Evolutionary conservation across 1,284 basidiomycete genomes (phyloP).

Genomic region (Heterobasidion annosum): DNA sequence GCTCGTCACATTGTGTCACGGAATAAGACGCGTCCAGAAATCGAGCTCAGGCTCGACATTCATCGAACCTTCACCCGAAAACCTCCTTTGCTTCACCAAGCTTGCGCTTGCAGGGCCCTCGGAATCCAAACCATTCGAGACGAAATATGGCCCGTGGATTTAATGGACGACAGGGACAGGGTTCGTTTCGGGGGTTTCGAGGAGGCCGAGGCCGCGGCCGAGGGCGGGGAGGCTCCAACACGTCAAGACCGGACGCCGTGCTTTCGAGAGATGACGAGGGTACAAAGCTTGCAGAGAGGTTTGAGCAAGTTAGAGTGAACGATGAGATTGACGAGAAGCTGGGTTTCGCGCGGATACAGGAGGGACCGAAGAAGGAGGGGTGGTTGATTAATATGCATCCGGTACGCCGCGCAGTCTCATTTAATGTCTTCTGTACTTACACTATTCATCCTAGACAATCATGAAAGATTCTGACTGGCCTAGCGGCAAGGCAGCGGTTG

Average conservation of each 20-base stretch:
- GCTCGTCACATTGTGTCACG: background rate
- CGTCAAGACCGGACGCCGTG: conserved; percentile 3
- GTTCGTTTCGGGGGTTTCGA: conserved; percentile 9
- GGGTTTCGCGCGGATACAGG: conserved; percentile 77
- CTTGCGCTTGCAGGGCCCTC: no score
- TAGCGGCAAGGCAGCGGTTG: conserved; percentile 82
- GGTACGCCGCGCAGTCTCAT: conserved; percentile 34
- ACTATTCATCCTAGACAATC: conserved; percentile 48
- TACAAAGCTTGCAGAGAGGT: conserved; percentile 72
- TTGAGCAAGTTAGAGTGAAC: conserved; percentile 65
- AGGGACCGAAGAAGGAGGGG: conserved; percentile 67
- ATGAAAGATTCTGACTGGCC: conserved; percentile 78
- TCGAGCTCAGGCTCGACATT: no score
- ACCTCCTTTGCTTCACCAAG: no score
- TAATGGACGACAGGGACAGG: conserved; percentile 7
- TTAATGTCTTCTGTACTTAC: background rate
- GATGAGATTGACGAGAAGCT: conserved; percentile 94
- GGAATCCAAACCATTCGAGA: background rate
- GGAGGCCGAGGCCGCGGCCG: conserved; percentile 4
- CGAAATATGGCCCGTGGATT: conserved; percentile 8
- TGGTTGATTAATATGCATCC: conserved; percentile 99
- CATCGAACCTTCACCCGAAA: no score
- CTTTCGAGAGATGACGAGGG: conserved; percentile 73
- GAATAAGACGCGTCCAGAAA: no score
- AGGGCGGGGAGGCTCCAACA: conserved; percentile 9